Evolutionary conservation across 2,329 filamentous ascomycete genomes (phyloP), one percentile per base, ranked within the genome.

Genomic region (Clarireedia monteithiana): DNA sequence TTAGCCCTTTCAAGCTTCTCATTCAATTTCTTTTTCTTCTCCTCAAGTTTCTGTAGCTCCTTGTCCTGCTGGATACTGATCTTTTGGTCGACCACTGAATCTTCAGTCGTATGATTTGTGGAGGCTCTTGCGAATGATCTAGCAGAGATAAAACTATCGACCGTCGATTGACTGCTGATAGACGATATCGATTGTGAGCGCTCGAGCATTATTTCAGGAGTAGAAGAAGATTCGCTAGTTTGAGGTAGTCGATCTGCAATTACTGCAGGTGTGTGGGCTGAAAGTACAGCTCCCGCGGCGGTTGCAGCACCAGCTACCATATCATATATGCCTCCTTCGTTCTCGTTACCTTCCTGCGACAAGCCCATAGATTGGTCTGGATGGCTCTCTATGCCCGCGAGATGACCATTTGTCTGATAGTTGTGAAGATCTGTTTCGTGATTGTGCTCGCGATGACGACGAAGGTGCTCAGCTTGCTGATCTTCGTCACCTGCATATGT

Each of bases 21-120:
- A 42, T 87, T 80, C 0, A 88, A 73, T 63, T 84, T 84, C 48
- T 73, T 75, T 7, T 80, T 80, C 56, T 80, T 80, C 15, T 82
- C 76, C 48, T 82, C 75, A 7, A 88, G 76, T 65, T 84, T 86
- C 57, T 75, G 73, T 3, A 90, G 75, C 62, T 88, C 83, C 64
- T 83, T 85, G 27, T 87, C 83, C 58, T 81, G 74, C 20, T 73
- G 71, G 10, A 72, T 62, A 1, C 62, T 57, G 2, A 61, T 66
- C 48, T 53, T 68, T 40, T 61, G 67, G 56, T 60, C 48, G 5
- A 64, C 48, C 23, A 57, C 67, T 2, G 75, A 74, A 2, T 75
- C 74, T 36, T 12, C 42, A 23, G 10, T 12, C 5, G 42, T 24
- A 14, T 46, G 17, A 12, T 26, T 24, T 74, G 72, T 1, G 74